Conservation (phyloP, 257 asterid genomes). For the Echium plantagineum region DNA sequence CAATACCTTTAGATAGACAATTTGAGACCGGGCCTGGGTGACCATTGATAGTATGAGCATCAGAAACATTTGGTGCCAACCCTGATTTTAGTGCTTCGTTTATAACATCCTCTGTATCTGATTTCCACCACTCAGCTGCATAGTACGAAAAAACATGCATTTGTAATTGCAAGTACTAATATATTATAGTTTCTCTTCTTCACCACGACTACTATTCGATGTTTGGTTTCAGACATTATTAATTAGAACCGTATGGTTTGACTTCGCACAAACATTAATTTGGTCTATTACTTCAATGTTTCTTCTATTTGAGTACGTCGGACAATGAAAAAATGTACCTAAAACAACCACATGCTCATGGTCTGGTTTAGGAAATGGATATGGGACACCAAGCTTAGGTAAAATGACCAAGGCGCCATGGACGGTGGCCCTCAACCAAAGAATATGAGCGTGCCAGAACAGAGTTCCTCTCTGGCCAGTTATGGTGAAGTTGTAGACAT, state of each 20-base stretch:
- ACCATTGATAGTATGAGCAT: constrained; percentile 90
- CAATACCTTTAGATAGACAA: constrained; percentile 42
- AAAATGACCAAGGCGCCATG: constrained; percentile 80
- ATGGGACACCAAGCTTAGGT: constrained; percentile 77
- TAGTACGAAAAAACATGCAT: background rate
- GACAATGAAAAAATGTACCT: constrained; percentile 21
- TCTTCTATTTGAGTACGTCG: background rate
- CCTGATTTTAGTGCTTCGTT: constrained; percentile 67
- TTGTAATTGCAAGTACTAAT: too few species aligned
- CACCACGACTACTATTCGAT: too few species aligned
- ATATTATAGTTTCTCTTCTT: too few species aligned
- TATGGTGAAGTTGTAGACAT: constrained; percentile 65
- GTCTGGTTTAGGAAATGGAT: constrained; percentile 84
- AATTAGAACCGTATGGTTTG: too few species aligned
- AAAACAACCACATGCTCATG: constrained; percentile 58
- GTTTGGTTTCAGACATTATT: too few species aligned
- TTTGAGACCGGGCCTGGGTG: constrained; percentile 47
- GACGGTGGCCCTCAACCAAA: constrained; percentile 72
- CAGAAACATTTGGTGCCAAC: constrained; percentile 76
- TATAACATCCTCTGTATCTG: constrained; percentile 77
- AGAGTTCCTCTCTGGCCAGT: constrained; percentile 94
- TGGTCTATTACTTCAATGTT: too few species aligned
- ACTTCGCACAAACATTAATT: too few species aligned
- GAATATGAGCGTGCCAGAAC: constrained; percentile 80
- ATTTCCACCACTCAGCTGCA: constrained; percentile 95